These are phyloP conservation scores for Rosa persica DNA, from an alignment of 306 rosid genomes.

Conservation along the genomic window DNA sequence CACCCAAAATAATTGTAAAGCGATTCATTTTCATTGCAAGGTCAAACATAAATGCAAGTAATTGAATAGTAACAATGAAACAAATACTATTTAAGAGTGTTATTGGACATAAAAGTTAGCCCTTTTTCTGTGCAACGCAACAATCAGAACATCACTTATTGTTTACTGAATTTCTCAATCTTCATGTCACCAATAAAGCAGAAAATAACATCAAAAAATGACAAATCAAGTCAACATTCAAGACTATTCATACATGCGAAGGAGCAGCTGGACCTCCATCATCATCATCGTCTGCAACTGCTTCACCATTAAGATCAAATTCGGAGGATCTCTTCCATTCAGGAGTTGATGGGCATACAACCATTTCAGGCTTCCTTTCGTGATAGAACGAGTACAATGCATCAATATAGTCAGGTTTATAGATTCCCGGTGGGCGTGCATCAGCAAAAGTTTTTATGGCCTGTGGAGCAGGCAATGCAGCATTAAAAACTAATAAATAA, in stretches of 20 bases:
- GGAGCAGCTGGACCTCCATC: slow-evolving; percentile 76
- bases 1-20: neutral
- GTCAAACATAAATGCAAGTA: neutral
- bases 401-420: slow-evolving; percentile 92
- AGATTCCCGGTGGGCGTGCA: slow-evolving; percentile 98
- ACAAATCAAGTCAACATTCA: slow-evolving; percentile 15
- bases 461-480: slow-evolving; percentile 38
- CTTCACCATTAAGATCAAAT: slow-evolving; percentile 98
- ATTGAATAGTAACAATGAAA: neutral
- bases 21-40: neutral
- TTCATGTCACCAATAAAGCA: slow-evolving; percentile 17
- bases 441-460: slow-evolving; percentile 81
- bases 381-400: slow-evolving; percentile 86
- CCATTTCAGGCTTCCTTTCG: slow-evolving; percentile 78
- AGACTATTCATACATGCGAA: slow-evolving; percentile 61
- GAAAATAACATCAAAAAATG: slow-evolving; percentile 13
- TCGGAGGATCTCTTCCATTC: slow-evolving; percentile 98
- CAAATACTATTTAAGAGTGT: neutral
- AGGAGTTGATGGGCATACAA: slow-evolving; percentile 89
- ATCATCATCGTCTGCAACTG: slow-evolving; percentile 81
- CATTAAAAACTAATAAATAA: slow-evolving; percentile 17
- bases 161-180: neutral
- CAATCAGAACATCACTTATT: neutral
- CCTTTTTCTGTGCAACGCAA: neutral
- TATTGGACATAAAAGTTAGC: neutral